Conservation (phyloP, 1,284 basidiomycete species). For the Austroboletus novae-zelandiae region DNA sequence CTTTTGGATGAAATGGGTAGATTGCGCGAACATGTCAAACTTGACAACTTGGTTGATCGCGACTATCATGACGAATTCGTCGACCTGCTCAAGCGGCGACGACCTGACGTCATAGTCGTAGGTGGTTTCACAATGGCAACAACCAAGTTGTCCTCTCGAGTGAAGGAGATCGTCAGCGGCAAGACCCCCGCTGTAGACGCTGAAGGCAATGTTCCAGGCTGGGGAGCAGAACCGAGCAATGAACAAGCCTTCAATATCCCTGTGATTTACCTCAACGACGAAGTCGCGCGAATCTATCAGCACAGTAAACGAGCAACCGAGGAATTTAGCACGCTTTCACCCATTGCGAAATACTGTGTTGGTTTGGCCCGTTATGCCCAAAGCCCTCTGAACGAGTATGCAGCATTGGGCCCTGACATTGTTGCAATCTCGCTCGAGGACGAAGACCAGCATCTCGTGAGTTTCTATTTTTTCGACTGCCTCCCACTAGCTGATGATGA, state of each 20-base stretch:
- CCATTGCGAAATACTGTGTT: conserved; percentile 91
- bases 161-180: conserved; percentile 54
- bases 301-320: conserved; percentile 83
- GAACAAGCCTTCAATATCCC: conserved; percentile 59
- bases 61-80: conserved; percentile 73
- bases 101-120: conserved; percentile 87
- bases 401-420: conserved; percentile 82
- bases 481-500: conserved; percentile 9
- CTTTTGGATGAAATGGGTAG: conserved; percentile 88
- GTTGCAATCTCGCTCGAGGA: conserved; percentile 80
- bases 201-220: conserved; percentile 29
- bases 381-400: conserved; percentile 92
- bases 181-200: conserved; percentile 18
- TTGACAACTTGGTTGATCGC: conserved; percentile 81
- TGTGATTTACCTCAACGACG: conserved; percentile 86
- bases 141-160: conserved; percentile 62
- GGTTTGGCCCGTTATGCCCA: conserved; percentile 93
- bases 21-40: conserved; percentile 82
- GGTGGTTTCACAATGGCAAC: conserved; percentile 89
- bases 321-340: conserved; percentile 82
- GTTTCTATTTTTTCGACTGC: conserved; percentile 25
- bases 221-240: conserved; percentile 34
- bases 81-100: conserved; percentile 77
- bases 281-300: conserved; percentile 93
- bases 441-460: conserved; percentile 83